phyloP scores from a whole-genome alignment of 495 filamentous ascomycete species.

The Aspergillus egyptiacus region DNA sequence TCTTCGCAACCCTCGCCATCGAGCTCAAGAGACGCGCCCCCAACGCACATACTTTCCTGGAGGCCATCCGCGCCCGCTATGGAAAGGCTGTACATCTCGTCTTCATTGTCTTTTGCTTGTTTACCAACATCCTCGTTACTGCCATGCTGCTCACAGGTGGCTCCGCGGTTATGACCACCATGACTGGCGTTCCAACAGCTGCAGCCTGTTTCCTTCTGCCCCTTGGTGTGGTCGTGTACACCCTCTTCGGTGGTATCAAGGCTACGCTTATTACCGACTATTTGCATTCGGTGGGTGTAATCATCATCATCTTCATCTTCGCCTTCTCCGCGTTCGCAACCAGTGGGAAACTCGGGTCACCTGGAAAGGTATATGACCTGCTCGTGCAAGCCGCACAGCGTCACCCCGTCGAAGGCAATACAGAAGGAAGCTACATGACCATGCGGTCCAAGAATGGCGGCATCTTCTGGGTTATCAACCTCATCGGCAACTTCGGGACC shows the following conservation, averaged over 20 bases:
- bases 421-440: conserved; percentile 79
- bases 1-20: conserved; percentile 91
- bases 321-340: conserved; percentile 81
- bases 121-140: conserved; percentile 81
- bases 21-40: conserved; percentile 84
- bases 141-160: conserved; percentile 92
- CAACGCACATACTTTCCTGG: conserved; percentile 83
- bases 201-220: conserved; percentile 90
- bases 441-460: conserved; percentile 84
- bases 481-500: conserved; percentile 68
- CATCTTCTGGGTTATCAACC: conserved; percentile 96
- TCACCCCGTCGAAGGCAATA: conserved; percentile 82
- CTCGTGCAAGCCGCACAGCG: conserved; percentile 60
- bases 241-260: conserved; percentile 75
- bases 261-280: conserved; percentile 72
- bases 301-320: conserved; percentile 88
- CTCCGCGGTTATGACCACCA: conserved; percentile 73
- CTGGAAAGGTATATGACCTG: conserved; percentile 73
- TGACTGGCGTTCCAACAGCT: conserved; percentile 81
- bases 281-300: conserved; percentile 79
- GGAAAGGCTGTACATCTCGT: conserved; percentile 63
- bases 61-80: conserved; percentile 60
- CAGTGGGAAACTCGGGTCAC: conserved; percentile 69
- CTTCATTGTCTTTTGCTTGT: conserved; percentile 75
- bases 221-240: conserved; percentile 77